Conservation (phyloP, 345 rosid species). For the Erodium maritimum region DNA sequence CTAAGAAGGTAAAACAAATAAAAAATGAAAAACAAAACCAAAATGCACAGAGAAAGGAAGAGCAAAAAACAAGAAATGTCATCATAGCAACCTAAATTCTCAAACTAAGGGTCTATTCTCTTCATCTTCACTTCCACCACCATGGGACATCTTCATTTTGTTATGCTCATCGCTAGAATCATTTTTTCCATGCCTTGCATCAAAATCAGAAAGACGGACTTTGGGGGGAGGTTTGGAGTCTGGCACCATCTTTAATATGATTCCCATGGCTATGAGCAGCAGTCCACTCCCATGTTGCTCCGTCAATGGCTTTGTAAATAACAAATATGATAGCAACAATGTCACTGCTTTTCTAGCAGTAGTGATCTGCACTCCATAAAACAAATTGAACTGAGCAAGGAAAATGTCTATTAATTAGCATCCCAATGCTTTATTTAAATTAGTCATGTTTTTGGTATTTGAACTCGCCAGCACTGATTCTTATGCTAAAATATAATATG, state of each 20-base stretch:
- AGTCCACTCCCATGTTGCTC: slow-evolving; percentile 77
- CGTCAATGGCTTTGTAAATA: slow-evolving; percentile 77
- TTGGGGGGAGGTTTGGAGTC: slow-evolving; percentile 27
- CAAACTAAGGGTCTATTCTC: slow-evolving; percentile 47
- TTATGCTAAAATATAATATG: no score
- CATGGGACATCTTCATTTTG: slow-evolving; percentile 5
- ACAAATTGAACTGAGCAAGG: no score
- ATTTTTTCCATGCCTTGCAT: no score
- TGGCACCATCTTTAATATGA: slow-evolving; percentile 70
- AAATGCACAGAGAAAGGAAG: no score
- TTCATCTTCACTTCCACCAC: slow-evolving; percentile 23
- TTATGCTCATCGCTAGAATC: slow-evolving; percentile 9
- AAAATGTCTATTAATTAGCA: no score
- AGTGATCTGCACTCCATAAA: slow-evolving; percentile 38
- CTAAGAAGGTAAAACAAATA: no score
- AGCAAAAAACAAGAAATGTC: background rate
- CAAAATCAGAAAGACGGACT: no score
- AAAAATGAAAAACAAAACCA: no score
- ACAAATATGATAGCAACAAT: slow-evolving; percentile 56
- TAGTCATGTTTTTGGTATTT: no score
- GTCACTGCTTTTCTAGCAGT: slow-evolving; percentile 81
- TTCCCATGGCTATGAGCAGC: slow-evolving; percentile 69
- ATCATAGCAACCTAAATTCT: slow-evolving; percentile 1
- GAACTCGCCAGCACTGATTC: no score
- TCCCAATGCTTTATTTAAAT: no score